Conservation (phyloP, 805 yeast species). For the Wickerhamomyces ciferrii region DNA sequence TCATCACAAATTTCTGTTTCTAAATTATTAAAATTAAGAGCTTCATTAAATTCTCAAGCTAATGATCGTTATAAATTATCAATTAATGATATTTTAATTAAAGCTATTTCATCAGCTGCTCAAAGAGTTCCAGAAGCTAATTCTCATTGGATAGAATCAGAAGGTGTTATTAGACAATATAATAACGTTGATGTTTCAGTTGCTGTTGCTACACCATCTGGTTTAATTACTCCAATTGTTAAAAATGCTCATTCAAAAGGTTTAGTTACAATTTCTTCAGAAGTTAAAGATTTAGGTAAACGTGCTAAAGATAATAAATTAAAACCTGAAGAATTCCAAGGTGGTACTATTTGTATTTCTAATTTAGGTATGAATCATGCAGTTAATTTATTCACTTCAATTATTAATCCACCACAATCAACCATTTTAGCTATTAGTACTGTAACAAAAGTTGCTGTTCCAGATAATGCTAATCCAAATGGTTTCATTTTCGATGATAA, state of each 20-base stretch:
- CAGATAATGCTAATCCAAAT: constrained; percentile 83
- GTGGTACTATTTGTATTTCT: constrained; percentile 98
- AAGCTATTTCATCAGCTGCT: constrained; percentile 90
- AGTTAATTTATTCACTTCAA: constrained; percentile 88
- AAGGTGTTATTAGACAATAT: constrained; percentile 91
- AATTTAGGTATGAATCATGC: constrained; percentile 99
- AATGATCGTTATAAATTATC: constrained; percentile 88
- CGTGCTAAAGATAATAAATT: constrained; percentile 94
- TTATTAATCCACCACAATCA: constrained; percentile 96
- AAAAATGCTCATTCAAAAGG: constrained; percentile 87
- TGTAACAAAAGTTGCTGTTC: constrained; percentile 85
- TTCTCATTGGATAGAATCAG: constrained; percentile 85
- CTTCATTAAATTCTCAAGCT: constrained; percentile 78
- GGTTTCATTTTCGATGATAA: constrained; percentile 92
- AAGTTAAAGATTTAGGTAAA: constrained; percentile 89
- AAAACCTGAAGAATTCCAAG: constrained; percentile 95
- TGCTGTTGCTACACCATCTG: constrained; percentile 98
- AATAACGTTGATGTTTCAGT: constrained; percentile 92
- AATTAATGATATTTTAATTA: constrained; percentile 89
- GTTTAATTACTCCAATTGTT: constrained; percentile 94
- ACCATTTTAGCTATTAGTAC: constrained; percentile 95
- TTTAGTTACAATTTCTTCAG: constrained; percentile 70
- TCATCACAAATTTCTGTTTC: constrained; percentile 83
- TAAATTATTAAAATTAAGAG: constrained; percentile 88
- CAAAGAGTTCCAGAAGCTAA: constrained; percentile 90